These are phyloP conservation scores for Pilasporangium apinafurcum DNA, from an alignment of 352 stramenopile species.

Conservation along the genomic window DNA sequence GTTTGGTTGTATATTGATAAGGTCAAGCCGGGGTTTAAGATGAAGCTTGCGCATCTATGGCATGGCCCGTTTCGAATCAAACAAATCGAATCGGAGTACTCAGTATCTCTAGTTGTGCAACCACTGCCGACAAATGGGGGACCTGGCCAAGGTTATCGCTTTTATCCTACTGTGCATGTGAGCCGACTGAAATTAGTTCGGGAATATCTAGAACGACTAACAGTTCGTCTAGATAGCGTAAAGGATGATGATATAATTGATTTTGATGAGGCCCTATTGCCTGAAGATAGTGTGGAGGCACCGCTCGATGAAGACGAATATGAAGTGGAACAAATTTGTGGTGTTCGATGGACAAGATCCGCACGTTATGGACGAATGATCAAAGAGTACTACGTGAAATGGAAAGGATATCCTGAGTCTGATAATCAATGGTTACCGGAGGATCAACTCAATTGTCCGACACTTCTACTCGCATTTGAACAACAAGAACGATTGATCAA, in stretches of 20 bases:
- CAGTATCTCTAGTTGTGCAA: conserved; percentile 8
- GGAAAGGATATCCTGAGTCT: conserved; percentile 8
- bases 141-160: not conserved
- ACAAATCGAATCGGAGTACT: too few species aligned
- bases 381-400: conserved; percentile 13
- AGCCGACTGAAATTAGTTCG: conserved; percentile 4
- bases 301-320: conserved; percentile 4
- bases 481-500: too few species aligned
- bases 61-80: conserved; percentile 15
- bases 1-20: not conserved
- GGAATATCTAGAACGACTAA: not conserved
- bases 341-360: not conserved
- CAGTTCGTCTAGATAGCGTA: not conserved
- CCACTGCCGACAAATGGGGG: conserved; percentile 3
- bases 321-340: conserved; percentile 8
- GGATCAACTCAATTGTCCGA: too few species aligned
- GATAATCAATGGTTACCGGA: too few species aligned
- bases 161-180: conserved; percentile 14
- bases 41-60: conserved; percentile 14
- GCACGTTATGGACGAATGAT: not conserved
- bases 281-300: conserved; percentile 13
- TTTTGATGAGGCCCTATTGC: conserved; percentile 15
- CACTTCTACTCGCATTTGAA: too few species aligned
- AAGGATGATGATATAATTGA: conserved; percentile 4
- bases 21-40: not conserved